phyloP scores from a whole-genome alignment of 108 stramenopile species.

The Cyclotella sp. region DNA sequence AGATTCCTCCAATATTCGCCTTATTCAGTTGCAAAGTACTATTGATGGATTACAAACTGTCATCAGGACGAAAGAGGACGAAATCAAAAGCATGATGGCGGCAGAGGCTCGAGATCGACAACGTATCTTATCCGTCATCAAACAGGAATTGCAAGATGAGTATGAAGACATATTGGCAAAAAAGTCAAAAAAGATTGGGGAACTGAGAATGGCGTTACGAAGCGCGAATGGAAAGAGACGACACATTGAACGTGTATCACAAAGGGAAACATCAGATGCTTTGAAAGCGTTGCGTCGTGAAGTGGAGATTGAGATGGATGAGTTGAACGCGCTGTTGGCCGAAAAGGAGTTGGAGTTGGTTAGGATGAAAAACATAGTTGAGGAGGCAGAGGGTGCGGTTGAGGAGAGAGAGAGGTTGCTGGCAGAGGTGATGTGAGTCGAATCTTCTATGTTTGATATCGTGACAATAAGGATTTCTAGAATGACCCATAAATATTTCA shows the following conservation, averaged over 20 bases:
- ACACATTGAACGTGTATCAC: constrained; percentile 8
- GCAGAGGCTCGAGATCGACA: not conserved
- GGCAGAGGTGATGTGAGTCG: constrained; percentile 42
- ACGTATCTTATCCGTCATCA: constrained; percentile 6
- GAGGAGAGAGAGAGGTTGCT: constrained; percentile 34
- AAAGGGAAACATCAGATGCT: constrained; percentile 17
- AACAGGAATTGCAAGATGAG: constrained; percentile 47
- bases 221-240: constrained; percentile 36
- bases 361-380: constrained; percentile 18
- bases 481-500: not conserved
- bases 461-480: not conserved
- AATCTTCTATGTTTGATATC: not conserved
- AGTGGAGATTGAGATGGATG: constrained; percentile 29
- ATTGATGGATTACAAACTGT: constrained; percentile 21
- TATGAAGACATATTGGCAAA: constrained; percentile 29
- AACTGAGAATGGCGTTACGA: constrained; percentile 31
- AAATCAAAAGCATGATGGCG: not conserved
- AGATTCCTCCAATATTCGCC: constrained; percentile 15
- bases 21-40: constrained; percentile 22
- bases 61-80: constrained; percentile 3
- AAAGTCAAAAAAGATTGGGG: constrained; percentile 36
- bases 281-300: constrained; percentile 18
- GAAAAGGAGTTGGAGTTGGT: constrained; percentile 37
- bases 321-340: constrained; percentile 21
- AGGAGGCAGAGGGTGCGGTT: constrained; percentile 23